Base-by-base conservation (phyloP, 495 filamentous ascomycete genomes). In the Annulohypoxylon stygium region DNA sequence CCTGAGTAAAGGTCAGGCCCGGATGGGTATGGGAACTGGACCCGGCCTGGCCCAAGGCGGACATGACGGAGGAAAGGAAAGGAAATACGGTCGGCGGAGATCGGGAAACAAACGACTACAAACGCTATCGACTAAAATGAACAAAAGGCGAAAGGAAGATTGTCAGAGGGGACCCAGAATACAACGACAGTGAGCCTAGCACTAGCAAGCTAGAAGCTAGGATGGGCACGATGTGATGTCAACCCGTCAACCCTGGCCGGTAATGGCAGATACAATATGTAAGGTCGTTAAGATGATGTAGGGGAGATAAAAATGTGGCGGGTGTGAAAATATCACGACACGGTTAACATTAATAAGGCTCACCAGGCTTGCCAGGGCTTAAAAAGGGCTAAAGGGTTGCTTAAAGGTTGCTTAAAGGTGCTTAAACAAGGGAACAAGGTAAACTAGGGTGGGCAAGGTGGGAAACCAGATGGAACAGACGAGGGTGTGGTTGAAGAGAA, bases 291-390 rank as follows among this genome's bases (percentile, higher is more conserved):
- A 70, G 65, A 41, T 54, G 37, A 61, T 39, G 58, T 59, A 69
- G 33, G 48, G 36, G 39, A 26, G 57, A 30, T 30, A 33, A 59
- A 61, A 68, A 67, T 63, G 71, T 75, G 70, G 67, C 71, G 76
- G 76, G 76, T 78, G 76, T 78, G 76, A 58, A 77, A 75, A 75
- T 78, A 78, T 78, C 76, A 78, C 66, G 75, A 77, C 66, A 68
- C 72, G 72, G 74, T 78, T 71, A 78, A 75, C 74, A 77, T 66
- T 66, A 60, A 77, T 71, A 71, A 78, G 69, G 67, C 53, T 68
- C 53, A 23, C 61, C 37, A 61, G 18, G 69, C 20, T 53, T 30
- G 50, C 39, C 64, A 47, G 43, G 43, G 43, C 43, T 47, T 47
- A 30, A 30, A 30, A 30, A 30, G 30, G 3, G 30, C 30, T 30